Conservation (phyloP, 345 rosid genomes). For the Pistacia integerrima region DNA sequence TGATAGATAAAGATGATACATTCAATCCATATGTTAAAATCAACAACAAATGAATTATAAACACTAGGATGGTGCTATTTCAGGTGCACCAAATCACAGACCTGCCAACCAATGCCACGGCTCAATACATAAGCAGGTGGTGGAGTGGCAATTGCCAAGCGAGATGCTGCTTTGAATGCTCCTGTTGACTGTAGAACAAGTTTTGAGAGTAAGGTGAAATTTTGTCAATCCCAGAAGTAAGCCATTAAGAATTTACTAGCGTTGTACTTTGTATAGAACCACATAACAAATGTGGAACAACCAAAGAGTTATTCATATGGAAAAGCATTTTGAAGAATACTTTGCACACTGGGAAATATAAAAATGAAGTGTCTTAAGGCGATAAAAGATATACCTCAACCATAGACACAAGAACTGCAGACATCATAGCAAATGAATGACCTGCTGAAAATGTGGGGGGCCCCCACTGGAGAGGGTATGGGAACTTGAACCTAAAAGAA, state of each 20-base stretch:
- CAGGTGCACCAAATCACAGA: constrained; percentile 25
- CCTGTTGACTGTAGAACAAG: constrained; percentile 73
- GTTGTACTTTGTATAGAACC: neutral
- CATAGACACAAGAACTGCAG: constrained; percentile 91
- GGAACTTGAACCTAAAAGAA: constrained; percentile 77
- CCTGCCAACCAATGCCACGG: constrained; percentile 99
- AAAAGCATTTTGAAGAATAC: neutral
- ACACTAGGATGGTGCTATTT: neutral
- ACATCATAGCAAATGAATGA: constrained; percentile 94
- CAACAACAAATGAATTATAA: neutral
- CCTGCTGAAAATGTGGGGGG: constrained; percentile 97
- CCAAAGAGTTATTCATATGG: neutral
- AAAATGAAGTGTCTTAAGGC: neutral
- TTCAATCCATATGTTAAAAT: neutral
- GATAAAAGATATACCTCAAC: constrained; percentile 63
- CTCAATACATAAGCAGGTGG: constrained; percentile 98
- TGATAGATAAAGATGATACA: neutral
- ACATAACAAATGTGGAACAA: neutral
- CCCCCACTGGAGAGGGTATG: constrained; percentile 99
- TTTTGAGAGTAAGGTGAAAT: constrained; percentile 9
- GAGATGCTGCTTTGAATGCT: constrained; percentile 94
- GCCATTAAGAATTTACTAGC: neutral
- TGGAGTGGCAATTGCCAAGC: constrained; percentile 95
- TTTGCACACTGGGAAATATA: neutral
- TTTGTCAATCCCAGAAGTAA: constrained; percentile 12